Evolutionary conservation across 768 basidiomycete genomes (phyloP).

Genomic region (Pholiota conissans): DNA sequence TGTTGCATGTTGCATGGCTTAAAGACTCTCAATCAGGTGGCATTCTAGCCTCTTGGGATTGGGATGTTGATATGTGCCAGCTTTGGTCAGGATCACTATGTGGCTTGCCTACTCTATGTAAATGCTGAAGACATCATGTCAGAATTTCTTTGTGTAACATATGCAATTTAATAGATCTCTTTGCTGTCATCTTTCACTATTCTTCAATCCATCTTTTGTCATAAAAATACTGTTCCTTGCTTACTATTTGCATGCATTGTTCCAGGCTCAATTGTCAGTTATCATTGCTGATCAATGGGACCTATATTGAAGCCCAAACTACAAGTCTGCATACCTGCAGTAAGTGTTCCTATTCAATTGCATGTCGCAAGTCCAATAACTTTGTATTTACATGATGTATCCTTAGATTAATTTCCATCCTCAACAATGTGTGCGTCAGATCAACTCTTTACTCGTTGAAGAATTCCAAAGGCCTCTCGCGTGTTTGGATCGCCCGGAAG

Average conservation of each 20-base stretch:
- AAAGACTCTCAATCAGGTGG: not conserved
- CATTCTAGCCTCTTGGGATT: not conserved
- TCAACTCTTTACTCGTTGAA: conserved; percentile 61
- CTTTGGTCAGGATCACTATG: not conserved
- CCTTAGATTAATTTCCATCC: not conserved
- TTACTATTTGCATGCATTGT: too few relatives aligned
- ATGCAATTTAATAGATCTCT: conserved; percentile 2
- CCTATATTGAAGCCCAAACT: too few relatives aligned
- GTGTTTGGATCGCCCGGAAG: conserved; percentile 66
- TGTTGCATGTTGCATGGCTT: not conserved
- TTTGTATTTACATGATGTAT: not conserved
- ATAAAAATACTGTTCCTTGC: too few relatives aligned
- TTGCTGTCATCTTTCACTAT: not conserved
- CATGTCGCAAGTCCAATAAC: not conserved
- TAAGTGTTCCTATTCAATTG: not conserved
- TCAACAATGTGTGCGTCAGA: not conserved
- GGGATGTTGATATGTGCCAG: not conserved
- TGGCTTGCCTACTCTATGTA: not conserved
- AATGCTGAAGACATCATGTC: not conserved
- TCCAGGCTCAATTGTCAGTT: too few relatives aligned
- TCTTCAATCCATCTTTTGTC: too few relatives aligned
- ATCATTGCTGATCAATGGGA: too few relatives aligned
- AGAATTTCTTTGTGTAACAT: conserved; percentile 1
- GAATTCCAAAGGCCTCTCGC: conserved; percentile 60
- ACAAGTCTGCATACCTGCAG: too few relatives aligned